Percentiles rank a stretch among this genome's conserved stretches.
Evolutionary conservation across 2,329 filamentous ascomycete species (phyloP).

Genomic region (Volutella citrinella): DNA sequence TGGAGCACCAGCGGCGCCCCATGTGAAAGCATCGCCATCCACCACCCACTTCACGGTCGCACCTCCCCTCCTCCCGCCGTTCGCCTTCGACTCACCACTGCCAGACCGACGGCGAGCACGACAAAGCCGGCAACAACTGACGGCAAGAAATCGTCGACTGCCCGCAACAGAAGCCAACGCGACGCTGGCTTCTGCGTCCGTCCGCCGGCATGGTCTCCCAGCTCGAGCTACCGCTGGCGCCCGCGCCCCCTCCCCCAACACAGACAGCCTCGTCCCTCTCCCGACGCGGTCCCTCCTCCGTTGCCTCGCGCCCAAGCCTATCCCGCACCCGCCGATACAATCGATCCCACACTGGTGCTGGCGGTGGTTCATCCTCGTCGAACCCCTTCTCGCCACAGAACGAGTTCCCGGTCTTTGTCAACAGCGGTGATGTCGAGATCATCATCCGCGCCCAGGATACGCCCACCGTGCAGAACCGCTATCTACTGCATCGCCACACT

Average conservation of each 20-base stretch:
- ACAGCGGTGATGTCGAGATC: constrained; percentile 92
- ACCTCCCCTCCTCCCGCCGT: too few species aligned
- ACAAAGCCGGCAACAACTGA: too few species aligned
- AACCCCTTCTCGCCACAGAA: constrained; percentile 70
- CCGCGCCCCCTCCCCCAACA: too few species aligned
- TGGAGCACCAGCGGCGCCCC: too few species aligned
- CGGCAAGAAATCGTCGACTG: too few species aligned
- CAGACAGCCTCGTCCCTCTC: constrained; percentile 47
- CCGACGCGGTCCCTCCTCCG: constrained; percentile 51
- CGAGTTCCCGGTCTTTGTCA: constrained; percentile 87
- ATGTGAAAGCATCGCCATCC: too few species aligned
- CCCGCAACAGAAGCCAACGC: too few species aligned
- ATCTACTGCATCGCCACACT: constrained; percentile 83
- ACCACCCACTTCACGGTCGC: too few species aligned
- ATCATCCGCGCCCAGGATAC: constrained; percentile 59
- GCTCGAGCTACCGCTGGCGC: too few species aligned
- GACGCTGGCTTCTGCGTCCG: too few species aligned
- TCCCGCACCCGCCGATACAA: constrained; percentile 68
- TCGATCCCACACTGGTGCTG: constrained; percentile 74
- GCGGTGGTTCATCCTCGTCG: background rate
- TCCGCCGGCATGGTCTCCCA: constrained; percentile 59
- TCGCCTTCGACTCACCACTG: too few species aligned
- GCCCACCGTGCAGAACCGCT: constrained; percentile 62
- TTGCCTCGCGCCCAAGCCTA: constrained; percentile 61
- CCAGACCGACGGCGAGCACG: too few species aligned